Conservation (phyloP, 2,329 filamentous ascomycete genomes). For the Teratosphaeria destructans region DNA sequence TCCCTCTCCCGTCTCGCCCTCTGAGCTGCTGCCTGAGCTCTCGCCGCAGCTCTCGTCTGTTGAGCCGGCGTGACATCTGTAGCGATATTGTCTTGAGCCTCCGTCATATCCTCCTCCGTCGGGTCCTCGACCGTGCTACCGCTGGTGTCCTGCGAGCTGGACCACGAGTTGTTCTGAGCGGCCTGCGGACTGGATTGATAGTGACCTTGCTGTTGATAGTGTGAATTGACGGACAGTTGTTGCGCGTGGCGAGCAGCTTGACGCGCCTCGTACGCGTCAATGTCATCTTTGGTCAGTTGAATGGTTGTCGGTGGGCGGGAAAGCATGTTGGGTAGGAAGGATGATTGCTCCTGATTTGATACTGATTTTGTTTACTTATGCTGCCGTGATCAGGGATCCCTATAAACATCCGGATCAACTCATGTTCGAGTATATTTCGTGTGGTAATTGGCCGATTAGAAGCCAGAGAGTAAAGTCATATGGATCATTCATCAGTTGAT, state of each 20-base stretch:
- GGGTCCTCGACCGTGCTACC: slow-evolving; percentile 13
- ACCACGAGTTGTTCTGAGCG: background rate
- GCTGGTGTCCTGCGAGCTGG: slow-evolving; percentile 11
- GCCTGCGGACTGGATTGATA: background rate
- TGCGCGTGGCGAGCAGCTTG: slow-evolving; percentile 18
- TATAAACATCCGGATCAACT: too few species aligned
- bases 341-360: background rate
- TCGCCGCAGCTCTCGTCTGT: slow-evolving; percentile 16
- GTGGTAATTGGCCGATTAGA: too few species aligned
- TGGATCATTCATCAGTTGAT: background rate
- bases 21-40: slow-evolving; percentile 18
- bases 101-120: slow-evolving; percentile 4
- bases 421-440: too few species aligned
- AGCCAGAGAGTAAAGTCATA: too few species aligned
- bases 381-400: background rate
- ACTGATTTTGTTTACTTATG: background rate
- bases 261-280: slow-evolving; percentile 24
- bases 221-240: slow-evolving; percentile 7
- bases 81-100: background rate
- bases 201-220: slow-evolving; percentile 6
- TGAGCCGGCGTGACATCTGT: slow-evolving; percentile 11
- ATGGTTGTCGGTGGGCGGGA: slow-evolving; percentile 27
- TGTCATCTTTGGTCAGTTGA: slow-evolving; percentile 24
- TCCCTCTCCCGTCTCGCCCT: slow-evolving; percentile 15
- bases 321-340: slow-evolving; percentile 17